Percentiles rank a stretch among this genome's conserved stretches.
Conservation (phyloP, 176 grass and related monocot species). For the Juncus effusus region DNA sequence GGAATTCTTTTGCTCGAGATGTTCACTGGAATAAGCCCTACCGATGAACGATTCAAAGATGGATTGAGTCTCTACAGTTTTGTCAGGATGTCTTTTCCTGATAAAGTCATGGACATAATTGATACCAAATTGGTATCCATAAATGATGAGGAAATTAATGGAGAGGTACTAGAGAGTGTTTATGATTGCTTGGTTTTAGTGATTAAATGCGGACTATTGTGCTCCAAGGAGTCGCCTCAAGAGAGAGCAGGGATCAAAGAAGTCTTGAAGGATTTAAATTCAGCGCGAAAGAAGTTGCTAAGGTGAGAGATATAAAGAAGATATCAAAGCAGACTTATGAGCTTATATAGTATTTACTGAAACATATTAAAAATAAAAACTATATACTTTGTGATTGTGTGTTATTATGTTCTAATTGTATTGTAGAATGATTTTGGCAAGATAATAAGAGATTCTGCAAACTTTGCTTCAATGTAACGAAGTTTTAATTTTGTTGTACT, state of each 20-base stretch:
- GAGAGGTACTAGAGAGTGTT: not conserved
- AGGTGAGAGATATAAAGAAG: not conserved
- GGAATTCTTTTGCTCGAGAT: conserved; percentile 46
- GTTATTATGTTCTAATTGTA: too few relatives aligned
- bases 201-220: conserved; percentile 21
- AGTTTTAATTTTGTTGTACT: not conserved
- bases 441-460: too few relatives aligned
- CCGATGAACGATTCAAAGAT: conserved; percentile 21
- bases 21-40: conserved; percentile 40
- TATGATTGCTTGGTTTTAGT: conserved; percentile 24
- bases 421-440: too few relatives aligned
- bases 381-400: too few relatives aligned
- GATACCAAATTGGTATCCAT: conserved; percentile 18
- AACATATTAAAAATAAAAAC: too few relatives aligned
- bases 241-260: conserved; percentile 25
- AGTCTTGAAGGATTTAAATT: conserved; percentile 25
- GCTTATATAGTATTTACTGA: too few relatives aligned
- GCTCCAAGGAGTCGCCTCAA: conserved; percentile 24
- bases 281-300: conserved; percentile 19
- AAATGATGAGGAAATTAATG: conserved; percentile 1
- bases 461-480: not conserved
- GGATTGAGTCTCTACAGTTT: conserved; percentile 24
- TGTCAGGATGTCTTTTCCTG: conserved; percentile 25
- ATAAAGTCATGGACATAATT: conserved; percentile 23
- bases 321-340: too few relatives aligned